These are phyloP conservation scores for Colletotrichum chrysophilum DNA, from an alignment of 2,329 filamentous ascomycete genomes.

Conservation along the genomic window DNA sequence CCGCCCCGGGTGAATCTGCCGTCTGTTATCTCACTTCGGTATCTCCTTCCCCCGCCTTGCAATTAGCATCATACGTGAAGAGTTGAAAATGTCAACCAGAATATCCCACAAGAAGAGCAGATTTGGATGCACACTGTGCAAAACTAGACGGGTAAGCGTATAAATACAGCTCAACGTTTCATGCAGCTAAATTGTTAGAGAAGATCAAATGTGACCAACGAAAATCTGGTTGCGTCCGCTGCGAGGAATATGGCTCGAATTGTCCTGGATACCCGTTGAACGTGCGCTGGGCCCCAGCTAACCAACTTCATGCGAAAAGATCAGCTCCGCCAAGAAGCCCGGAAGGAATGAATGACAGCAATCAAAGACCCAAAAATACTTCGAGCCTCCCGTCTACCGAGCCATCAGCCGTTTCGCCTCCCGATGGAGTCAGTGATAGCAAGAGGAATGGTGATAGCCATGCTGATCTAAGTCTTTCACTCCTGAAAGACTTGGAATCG, in stretches of 20 bases:
- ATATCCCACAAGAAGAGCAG: background rate
- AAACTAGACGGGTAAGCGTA: background rate
- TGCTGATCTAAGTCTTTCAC: background rate
- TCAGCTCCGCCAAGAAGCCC: background rate
- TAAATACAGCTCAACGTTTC: accelerated
- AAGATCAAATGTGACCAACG: background rate
- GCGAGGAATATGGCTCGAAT: background rate
- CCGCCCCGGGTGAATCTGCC: background rate
- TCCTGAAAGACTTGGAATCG: background rate
- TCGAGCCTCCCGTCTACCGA: background rate
- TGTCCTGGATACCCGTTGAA: background rate
- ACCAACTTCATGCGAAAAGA: background rate
- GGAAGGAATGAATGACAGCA: accelerated
- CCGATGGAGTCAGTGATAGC: background rate
- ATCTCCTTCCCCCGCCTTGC: background rate
- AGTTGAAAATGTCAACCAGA: background rate
- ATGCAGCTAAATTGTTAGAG: background rate
- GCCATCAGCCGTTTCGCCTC: background rate
- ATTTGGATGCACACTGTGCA: background rate
- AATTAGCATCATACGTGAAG: background rate
- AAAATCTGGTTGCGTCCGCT: background rate
- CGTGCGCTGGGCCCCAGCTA: background rate
- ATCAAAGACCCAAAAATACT: background rate
- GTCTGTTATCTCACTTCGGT: background rate
- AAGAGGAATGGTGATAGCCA: background rate